These are phyloP conservation scores for Alternaria panax DNA, from an alignment of 2,329 filamentous ascomycete genomes.

Conservation along the genomic window DNA sequence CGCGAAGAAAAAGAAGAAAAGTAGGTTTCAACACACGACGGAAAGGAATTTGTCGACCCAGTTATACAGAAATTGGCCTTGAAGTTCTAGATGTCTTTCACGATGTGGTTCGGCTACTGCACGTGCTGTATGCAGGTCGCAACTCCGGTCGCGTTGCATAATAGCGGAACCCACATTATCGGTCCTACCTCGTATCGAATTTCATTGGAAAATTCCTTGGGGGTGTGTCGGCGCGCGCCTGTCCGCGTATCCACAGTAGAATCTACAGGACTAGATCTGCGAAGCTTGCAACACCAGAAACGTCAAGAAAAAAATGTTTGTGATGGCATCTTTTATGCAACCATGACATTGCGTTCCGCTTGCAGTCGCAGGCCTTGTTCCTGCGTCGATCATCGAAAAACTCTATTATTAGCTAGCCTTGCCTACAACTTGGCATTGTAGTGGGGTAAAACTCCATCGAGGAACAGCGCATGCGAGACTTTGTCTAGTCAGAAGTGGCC, in stretches of 20 bases:
- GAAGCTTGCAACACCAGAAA: neutral
- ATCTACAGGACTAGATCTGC: neutral
- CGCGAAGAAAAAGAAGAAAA: neutral
- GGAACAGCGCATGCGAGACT: neutral
- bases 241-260: neutral
- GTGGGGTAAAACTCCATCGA: neutral
- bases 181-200: constrained; percentile 7
- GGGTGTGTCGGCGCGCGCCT: neutral
- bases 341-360: neutral
- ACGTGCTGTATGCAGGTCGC: constrained; percentile 1
- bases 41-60: neutral
- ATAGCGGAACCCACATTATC: neutral
- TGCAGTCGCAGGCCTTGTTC: neutral
- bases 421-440: constrained; percentile 5
- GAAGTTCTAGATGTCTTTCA: neutral
- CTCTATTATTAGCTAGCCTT: constrained; percentile 8
- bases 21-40: neutral
- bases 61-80: neutral
- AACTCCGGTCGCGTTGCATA: neutral
- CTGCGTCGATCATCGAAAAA: neutral
- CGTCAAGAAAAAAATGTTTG: neutral
- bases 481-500: neutral
- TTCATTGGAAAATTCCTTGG: constrained; percentile 3
- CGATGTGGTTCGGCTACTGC: constrained; percentile 2
- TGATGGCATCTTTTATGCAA: neutral